A percentile compares a stretch with the other conserved stretches of the same genome.
Evolutionary conservation across 371 early-diverging fungal species (phyloP).

Genomic region (Rhizopus delemar): DNA sequence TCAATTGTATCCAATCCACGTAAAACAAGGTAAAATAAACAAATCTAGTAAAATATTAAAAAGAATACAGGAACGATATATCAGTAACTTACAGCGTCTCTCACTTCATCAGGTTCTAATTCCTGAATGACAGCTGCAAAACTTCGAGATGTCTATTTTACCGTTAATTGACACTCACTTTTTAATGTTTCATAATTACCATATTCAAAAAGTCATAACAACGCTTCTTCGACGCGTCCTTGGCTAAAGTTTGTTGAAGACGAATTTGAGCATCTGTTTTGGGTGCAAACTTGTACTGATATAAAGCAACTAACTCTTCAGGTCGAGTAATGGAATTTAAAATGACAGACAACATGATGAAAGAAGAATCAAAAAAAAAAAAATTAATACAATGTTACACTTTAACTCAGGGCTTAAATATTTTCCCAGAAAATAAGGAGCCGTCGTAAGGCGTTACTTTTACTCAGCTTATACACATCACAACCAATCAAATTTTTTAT

Average conservation of each 20-base stretch:
- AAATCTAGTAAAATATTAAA: constrained; percentile 48
- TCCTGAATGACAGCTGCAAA: constrained; percentile 95
- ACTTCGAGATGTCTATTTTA: constrained; percentile 82
- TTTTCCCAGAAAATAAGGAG: no score
- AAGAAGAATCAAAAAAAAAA: constrained; percentile 10
- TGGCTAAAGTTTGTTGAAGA: constrained; percentile 49
- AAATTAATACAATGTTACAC: neutral
- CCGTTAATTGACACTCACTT: neutral
- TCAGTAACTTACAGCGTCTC: constrained; percentile 66
- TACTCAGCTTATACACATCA: no score
- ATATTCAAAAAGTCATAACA: constrained; percentile 90
- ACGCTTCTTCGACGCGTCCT: constrained; percentile 61
- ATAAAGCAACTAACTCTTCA: constrained; percentile 80
- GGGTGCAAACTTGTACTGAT: constrained; percentile 72
- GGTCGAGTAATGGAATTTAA: constrained; percentile 77
- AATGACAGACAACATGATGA: constrained; percentile 38
- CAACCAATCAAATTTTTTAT: no score
- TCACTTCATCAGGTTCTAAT: constrained; percentile 79
- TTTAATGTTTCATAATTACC: constrained; percentile 21
- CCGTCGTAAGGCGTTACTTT: no score
- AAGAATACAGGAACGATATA: neutral
- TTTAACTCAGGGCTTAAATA: neutral
- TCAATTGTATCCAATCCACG: constrained; percentile 97
- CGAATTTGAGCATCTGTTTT: constrained; percentile 54
- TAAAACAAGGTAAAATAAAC: constrained; percentile 91